Evolutionary conservation across 2,329 filamentous ascomycete species (phyloP).

Genomic region (Chalaropsis thielavioides): DNA sequence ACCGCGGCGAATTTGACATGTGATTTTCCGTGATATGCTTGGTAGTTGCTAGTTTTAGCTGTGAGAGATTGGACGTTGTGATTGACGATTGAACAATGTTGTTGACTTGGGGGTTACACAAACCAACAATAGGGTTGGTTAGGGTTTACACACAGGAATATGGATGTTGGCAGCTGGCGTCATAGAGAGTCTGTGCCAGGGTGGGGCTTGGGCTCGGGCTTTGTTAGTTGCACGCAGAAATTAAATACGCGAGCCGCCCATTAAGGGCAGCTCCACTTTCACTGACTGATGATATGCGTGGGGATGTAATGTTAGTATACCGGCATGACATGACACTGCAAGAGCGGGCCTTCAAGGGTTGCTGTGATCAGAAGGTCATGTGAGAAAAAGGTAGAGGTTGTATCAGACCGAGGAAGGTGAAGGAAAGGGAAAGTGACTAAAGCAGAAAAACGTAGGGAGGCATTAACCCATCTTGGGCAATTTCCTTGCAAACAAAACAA

Average conservation of each 20-base stretch:
- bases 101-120: background rate
- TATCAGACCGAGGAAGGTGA: background rate
- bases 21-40: no score
- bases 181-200: background rate
- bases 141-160: background rate
- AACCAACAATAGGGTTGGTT: background rate
- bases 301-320: background rate
- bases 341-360: background rate
- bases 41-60: no score
- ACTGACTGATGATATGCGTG: background rate
- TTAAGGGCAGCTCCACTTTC: background rate
- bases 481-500: background rate
- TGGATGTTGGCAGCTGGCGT: background rate
- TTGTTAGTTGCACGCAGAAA: background rate
- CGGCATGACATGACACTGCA: background rate
- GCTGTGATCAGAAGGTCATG: background rate
- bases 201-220: background rate
- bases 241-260: conserved; percentile 1
- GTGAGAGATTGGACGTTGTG: no score
- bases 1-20: background rate
- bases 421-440: background rate
- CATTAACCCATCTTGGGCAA: background rate
- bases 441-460: background rate
- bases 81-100: no score
- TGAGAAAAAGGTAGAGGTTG: background rate